These are phyloP conservation scores for Colletotrichum lupini DNA, from an alignment of 2,329 filamentous ascomycete genomes.

Conservation along the genomic window DNA sequence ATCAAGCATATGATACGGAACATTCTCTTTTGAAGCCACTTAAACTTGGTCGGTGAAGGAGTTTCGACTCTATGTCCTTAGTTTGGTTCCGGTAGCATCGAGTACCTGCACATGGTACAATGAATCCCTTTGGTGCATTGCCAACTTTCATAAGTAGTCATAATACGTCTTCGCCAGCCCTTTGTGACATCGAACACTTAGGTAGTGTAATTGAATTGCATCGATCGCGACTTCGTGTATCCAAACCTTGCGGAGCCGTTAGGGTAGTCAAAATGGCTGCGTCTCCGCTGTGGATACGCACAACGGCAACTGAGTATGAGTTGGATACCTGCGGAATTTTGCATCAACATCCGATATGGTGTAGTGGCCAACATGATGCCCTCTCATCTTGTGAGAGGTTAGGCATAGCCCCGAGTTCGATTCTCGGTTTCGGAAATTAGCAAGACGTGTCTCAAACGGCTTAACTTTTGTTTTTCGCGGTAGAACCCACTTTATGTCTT, in stretches of 20 bases:
- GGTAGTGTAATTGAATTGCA: too few relatives aligned
- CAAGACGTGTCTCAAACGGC: accelerated
- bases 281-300: background rate
- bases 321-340: too few relatives aligned
- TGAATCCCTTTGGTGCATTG: too few relatives aligned
- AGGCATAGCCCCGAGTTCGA: constrained; percentile 3
- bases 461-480: background rate
- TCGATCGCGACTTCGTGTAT: background rate
- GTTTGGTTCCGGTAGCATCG: too few relatives aligned
- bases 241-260: background rate
- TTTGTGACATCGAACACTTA: too few relatives aligned
- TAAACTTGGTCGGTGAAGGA: too few relatives aligned
- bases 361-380: background rate
- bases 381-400: background rate
- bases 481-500: too few relatives aligned
- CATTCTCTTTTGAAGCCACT: too few relatives aligned
- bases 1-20: background rate
- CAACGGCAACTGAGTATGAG: background rate
- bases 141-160: too few relatives aligned
- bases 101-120: too few relatives aligned
- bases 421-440: background rate
- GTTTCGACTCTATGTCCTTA: too few relatives aligned
- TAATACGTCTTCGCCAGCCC: too few relatives aligned
- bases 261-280: background rate
- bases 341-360: background rate